Evolutionary conservation across 164 flowering plant species (phyloP), one percentile per base, ranked within the genome.

Genomic region (Santalum album): DNA sequence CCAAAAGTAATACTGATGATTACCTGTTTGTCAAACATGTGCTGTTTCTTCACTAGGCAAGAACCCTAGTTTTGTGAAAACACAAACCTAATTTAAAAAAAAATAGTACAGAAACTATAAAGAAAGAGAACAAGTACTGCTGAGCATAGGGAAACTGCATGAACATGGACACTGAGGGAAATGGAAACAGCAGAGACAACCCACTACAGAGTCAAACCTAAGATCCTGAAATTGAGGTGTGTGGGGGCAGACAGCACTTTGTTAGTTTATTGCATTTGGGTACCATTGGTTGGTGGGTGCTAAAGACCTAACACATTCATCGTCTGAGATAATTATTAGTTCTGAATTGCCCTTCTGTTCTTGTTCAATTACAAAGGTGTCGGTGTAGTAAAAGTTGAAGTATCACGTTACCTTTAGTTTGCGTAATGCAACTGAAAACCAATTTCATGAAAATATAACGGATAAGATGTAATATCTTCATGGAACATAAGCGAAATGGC

Each of bases 211-310:
- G 74, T 70, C 71, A 70, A 66, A 53, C 25, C 60, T 29, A 51
- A 42, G 69, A 66, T 51, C 69, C 75, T 72, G 69, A 68, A 72
- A 48, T 57, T 68, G 57, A 61, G 75, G 65, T 50, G 51, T 57
- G 14, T 44, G 53, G 47, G 42, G 48, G 36, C 14, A 14, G 42
- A 38, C 42, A 14, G 17, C 16, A 38, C 48, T 45, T 24, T 42
- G 25, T 25, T 27, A 57, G 3, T 51, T 49, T 55, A 44, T n/a
- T n/a, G 49, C 34, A 61, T 58, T n/a, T 55, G 42, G 57, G 36
- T 32, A 27, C 15, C 42, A 52, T 46, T 14, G 11, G 25, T 36
- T 52, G 7, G 12, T 50, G 39, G 22, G 25, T 14, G 17, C 42
- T 38, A 11, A 3, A 3, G 14, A 38, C 17, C 2, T 38, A 16